Evolutionary conservation across 2,329 filamentous ascomycete species (phyloP).

Genomic region (Diaporthe eres): DNA sequence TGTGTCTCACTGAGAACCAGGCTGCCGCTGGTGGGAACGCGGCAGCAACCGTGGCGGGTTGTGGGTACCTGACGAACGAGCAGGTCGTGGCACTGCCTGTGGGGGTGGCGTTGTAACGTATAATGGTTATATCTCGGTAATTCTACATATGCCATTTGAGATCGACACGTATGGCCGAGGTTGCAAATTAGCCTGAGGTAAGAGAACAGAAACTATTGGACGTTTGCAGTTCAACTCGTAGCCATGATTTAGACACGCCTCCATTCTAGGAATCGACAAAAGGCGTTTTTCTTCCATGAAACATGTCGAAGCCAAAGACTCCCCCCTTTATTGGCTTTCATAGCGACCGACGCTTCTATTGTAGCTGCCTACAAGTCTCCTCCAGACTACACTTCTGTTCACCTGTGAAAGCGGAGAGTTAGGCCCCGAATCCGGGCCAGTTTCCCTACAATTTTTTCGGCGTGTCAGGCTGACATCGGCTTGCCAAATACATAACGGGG

Average conservation of each 20-base stretch:
- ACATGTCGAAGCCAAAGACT: not conserved
- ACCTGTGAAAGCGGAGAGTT: not conserved
- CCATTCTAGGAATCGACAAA: too few species aligned
- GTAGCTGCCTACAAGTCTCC: not conserved
- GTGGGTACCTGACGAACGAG: conserved; percentile 55
- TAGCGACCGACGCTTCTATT: not conserved
- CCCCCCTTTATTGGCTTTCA: not conserved
- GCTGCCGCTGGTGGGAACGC: not conserved
- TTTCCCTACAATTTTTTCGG: not conserved
- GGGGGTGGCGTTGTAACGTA: conserved; percentile 47
- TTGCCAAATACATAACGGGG: not conserved
- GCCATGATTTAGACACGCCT: too few species aligned
- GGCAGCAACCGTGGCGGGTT: conserved; percentile 48
- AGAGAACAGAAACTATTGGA: too few species aligned
- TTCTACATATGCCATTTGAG: too few species aligned
- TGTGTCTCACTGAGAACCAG: conserved; percentile 56
- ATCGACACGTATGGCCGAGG: too few species aligned
- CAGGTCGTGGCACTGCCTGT: conserved; percentile 63
- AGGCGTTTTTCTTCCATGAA: not conserved
- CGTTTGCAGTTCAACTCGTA: too few species aligned
- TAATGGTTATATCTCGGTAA: not conserved
- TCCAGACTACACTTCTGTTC: not conserved
- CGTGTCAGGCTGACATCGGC: not conserved
- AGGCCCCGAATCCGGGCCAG: too few species aligned
- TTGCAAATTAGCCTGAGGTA: too few species aligned